phyloP scores from a whole-genome alignment of 176 grass and related monocot genomes.

The Microstegium vimineum region DNA sequence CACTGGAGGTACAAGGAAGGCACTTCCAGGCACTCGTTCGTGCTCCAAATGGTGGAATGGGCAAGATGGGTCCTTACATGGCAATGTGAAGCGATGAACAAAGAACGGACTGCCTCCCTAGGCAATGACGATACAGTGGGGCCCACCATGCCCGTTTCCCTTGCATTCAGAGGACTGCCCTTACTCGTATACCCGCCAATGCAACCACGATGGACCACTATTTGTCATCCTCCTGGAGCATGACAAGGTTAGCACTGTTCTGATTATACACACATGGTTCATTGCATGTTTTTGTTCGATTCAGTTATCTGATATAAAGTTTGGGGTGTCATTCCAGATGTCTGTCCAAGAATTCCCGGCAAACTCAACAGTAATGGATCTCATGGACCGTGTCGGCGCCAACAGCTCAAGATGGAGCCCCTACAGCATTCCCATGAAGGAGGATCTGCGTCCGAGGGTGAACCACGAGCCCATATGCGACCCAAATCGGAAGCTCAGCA shows the following conservation, averaged over 20 bases:
- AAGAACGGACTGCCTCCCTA: neutral
- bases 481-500: constrained; percentile 50
- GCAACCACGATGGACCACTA: constrained; percentile 53
- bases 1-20: constrained; percentile 84
- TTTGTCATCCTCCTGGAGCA: constrained; percentile 72
- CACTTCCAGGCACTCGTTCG: constrained; percentile 48
- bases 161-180: constrained; percentile 68
- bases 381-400: constrained; percentile 49
- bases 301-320: neutral
- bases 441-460: constrained; percentile 61
- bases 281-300: neutral
- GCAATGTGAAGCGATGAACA: constrained; percentile 61
- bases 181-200: constrained; percentile 49
- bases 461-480: constrained; percentile 57
- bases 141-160: constrained; percentile 62
- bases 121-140: constrained; percentile 7
- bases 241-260: constrained; percentile 52
- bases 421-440: constrained; percentile 60
- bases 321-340: constrained; percentile 47
- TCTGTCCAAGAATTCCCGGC: constrained; percentile 66
- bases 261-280: neutral
- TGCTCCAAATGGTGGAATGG: constrained; percentile 79
- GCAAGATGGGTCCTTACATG: constrained; percentile 67
- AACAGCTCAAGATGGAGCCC: constrained; percentile 49
- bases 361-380: constrained; percentile 61